Conservation (phyloP, 345 rosid species). For the Erysimum cheiranthoides region DNA sequence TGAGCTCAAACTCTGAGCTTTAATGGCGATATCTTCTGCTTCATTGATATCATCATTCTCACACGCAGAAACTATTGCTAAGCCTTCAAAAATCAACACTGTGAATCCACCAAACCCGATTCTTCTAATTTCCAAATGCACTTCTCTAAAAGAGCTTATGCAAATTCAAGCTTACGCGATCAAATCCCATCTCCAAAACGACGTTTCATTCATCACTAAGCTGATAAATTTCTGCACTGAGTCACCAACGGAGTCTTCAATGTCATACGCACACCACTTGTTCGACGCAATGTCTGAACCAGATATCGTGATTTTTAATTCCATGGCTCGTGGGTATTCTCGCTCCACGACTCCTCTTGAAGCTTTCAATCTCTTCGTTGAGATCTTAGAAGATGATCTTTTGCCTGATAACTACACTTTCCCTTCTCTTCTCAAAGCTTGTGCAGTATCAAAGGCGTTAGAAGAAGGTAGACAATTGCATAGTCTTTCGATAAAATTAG, state of each 20-base stretch:
- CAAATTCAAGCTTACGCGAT: slow-evolving; percentile 69
- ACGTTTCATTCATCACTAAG: slow-evolving; percentile 56
- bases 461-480: slow-evolving; percentile 70
- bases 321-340: slow-evolving; percentile 75
- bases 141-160: slow-evolving; percentile 61
- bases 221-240: slow-evolving; percentile 67
- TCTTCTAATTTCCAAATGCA: slow-evolving; percentile 57
- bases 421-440: slow-evolving; percentile 69
- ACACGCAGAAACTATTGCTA: slow-evolving; percentile 25
- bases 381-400: slow-evolving; percentile 53
- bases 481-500: slow-evolving; percentile 59
- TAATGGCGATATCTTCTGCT: slow-evolving; percentile 54
- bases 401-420: slow-evolving; percentile 70
- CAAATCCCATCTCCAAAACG: slow-evolving; percentile 64
- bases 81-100: slow-evolving; percentile 6
- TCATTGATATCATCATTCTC: slow-evolving; percentile 32
- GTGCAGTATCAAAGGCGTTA: slow-evolving; percentile 56
- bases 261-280: slow-evolving; percentile 62
- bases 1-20: slow-evolving; percentile 37
- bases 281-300: slow-evolving; percentile 66
- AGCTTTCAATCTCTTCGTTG: slow-evolving; percentile 54
- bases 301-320: slow-evolving; percentile 62
- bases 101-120: slow-evolving; percentile 43
- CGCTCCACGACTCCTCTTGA: slow-evolving; percentile 49
- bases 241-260: slow-evolving; percentile 49